These are phyloP conservation scores for Leishmania tarentolae DNA, from an alignment of 208 protist genomes.

Conservation along the genomic window DNA sequence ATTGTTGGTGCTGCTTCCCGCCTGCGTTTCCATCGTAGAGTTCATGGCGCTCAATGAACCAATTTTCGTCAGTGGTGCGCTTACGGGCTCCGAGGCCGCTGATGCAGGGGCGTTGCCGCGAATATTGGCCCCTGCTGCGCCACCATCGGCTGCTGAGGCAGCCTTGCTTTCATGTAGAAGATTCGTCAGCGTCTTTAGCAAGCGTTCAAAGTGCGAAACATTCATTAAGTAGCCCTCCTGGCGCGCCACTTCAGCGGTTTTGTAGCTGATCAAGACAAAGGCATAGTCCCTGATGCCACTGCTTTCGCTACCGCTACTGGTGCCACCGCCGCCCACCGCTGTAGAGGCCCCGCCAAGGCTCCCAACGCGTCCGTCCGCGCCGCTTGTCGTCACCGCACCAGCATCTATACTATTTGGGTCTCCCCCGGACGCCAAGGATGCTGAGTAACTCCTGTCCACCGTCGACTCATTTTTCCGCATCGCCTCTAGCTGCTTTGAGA, in stretches of 20 bases:
- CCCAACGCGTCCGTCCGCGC: background rate
- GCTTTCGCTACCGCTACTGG: background rate
- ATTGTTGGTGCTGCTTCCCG: background rate
- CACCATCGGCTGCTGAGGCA: background rate
- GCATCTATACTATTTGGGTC: background rate
- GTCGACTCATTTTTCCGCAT: conserved; percentile 32
- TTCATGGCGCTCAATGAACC: background rate
- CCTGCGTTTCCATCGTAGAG: background rate
- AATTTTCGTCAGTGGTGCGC: background rate
- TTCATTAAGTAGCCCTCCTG: conserved; percentile 38
- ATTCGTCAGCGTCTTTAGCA: conserved; percentile 28
- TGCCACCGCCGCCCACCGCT: background rate
- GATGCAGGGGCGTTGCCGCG: background rate
- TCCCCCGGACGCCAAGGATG: conserved; percentile 8
- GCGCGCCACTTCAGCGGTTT: background rate
- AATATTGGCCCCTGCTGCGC: background rate
- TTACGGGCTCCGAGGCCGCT: background rate
- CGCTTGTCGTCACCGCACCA: background rate
- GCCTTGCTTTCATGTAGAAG: conserved; percentile 11
- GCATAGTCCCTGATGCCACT: conserved; percentile 6
- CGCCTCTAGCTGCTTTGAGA: conserved; percentile 38
- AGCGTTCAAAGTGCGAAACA: conserved; percentile 14
- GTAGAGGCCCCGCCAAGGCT: background rate
- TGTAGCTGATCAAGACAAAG: conserved; percentile 32
- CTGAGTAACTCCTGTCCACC: conserved; percentile 2